Conservation (phyloP, 2,329 filamentous ascomycete species). For the Cucurbitaria berberidis region DNA sequence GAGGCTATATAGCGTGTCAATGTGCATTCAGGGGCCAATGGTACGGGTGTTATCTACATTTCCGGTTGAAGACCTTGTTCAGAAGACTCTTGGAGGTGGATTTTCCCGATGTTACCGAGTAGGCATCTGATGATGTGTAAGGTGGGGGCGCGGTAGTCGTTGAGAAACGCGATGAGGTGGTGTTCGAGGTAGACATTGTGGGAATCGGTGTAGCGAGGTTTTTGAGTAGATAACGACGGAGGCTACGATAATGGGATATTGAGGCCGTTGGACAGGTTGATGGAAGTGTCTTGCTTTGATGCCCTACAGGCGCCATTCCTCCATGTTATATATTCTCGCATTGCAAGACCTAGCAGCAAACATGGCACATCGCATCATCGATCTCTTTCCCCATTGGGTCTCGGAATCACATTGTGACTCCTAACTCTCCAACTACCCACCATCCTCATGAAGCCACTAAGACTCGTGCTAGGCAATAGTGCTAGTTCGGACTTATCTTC, state of each 20-base stretch:
- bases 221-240: not conserved
- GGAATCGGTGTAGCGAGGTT: not conserved
- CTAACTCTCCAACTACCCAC: not conserved
- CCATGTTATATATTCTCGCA: not conserved
- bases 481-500: not conserved
- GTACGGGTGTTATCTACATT: conserved; percentile 9
- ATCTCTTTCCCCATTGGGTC: not conserved
- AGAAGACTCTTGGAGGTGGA: conserved; percentile 25
- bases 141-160: conserved; percentile 8
- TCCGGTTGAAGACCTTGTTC: conserved; percentile 14
- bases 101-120: conserved; percentile 13
- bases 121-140: conserved; percentile 14
- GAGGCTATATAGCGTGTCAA: not conserved
- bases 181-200: conserved; percentile 6
- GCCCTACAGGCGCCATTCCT: not conserved
- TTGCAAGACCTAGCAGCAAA: not conserved
- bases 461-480: not conserved
- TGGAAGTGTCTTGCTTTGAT: not conserved
- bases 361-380: not conserved
- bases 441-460: not conserved
- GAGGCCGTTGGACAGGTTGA: not conserved
- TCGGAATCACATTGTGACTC: not conserved
- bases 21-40: not conserved
- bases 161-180: conserved; percentile 3
- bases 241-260: not conserved